These are phyloP conservation scores for Parachaetomium inaequale DNA, from an alignment of 495 filamentous ascomycete species.

Conservation along the genomic window DNA sequence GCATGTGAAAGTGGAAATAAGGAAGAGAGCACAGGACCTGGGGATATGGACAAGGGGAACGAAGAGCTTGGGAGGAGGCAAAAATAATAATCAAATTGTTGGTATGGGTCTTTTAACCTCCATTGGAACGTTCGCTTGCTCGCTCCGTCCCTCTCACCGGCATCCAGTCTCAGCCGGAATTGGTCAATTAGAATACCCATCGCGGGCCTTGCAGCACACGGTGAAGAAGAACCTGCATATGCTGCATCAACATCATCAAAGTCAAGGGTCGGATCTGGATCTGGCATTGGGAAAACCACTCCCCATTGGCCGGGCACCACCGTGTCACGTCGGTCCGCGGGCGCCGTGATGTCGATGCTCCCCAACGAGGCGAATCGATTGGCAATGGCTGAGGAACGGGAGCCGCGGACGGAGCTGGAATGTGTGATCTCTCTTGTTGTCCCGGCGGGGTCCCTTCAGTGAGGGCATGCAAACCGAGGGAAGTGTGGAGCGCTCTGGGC, in stretches of 20 bases:
- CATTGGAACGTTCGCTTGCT: slow-evolving; percentile 12
- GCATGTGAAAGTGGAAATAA: background rate
- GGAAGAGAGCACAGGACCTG: background rate
- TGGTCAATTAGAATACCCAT: background rate
- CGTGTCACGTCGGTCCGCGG: background rate
- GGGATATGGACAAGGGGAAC: background rate
- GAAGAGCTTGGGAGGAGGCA: background rate
- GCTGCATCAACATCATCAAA: background rate
- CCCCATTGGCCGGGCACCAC: background rate
- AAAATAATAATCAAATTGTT: background rate
- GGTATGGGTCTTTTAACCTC: background rate
- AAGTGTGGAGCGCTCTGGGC: slow-evolving; percentile 7
- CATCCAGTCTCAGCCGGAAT: background rate
- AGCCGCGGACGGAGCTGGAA: background rate
- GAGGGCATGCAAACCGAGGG: background rate
- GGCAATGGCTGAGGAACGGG: background rate
- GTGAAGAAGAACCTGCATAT: background rate
- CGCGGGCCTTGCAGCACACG: background rate
- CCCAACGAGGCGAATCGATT: slow-evolving; percentile 11
- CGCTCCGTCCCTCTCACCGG: background rate
- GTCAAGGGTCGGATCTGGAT: background rate
- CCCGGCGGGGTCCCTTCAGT: background rate
- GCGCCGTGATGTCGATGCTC: background rate
- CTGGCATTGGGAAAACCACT: background rate
- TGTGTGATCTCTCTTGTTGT: background rate